A percentile compares a stretch with the other conserved stretches of the same genome.
Conservation (phyloP, 768 basidiomycete genomes). For the Lentinula guzmanii region DNA sequence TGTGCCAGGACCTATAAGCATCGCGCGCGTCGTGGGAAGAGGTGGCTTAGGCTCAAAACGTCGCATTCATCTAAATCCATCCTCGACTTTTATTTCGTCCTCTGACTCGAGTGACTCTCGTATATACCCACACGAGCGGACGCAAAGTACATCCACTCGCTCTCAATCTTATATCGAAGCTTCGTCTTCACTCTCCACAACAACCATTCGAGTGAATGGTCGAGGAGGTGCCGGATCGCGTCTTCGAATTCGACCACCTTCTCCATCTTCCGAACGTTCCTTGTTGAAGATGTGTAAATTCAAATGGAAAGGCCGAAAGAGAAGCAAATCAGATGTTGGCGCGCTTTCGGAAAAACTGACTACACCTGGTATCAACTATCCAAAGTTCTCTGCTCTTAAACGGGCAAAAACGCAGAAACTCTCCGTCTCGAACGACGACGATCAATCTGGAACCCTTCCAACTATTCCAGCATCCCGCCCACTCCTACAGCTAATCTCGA, state of each 20-base stretch:
- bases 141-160: not conserved
- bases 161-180: not conserved
- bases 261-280: not conserved
- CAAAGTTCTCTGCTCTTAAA: not conserved
- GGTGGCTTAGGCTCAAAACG: constrained; percentile 4
- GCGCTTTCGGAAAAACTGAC: not conserved
- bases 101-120: not conserved
- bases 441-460: not conserved
- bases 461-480: not conserved
- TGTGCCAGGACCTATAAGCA: not conserved
- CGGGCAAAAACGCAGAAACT: not conserved
- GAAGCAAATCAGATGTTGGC: not conserved
- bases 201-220: not conserved
- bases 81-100: not conserved
- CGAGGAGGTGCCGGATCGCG: constrained; percentile 4
- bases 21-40: constrained; percentile 5
- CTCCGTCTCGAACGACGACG: not conserved
- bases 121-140: not conserved
- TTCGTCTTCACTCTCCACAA: not conserved
- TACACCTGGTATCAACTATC: not conserved
- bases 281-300: not conserved
- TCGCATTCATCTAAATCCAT: not conserved
- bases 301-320: not conserved
- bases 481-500: not conserved
- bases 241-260: not conserved